phyloP scores from a whole-genome alignment of 2,329 filamentous ascomycete species.

The Ascochyta fabae region DNA sequence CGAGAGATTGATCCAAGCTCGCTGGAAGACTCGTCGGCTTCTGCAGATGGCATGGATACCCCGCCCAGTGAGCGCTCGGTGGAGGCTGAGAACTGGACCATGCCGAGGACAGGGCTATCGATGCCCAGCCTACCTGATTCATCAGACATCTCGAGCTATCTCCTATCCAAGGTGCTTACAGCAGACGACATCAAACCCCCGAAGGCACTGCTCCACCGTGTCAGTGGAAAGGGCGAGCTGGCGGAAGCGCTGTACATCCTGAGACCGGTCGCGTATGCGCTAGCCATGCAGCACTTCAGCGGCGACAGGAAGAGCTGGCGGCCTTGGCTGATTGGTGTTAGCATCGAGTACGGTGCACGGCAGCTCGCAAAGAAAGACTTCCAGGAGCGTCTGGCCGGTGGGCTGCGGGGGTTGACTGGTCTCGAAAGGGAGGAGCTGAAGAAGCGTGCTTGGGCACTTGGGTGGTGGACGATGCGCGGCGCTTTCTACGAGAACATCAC shows the following conservation, averaged over 20 bases:
- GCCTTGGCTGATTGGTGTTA: constrained; percentile 87
- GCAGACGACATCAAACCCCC: constrained; percentile 97
- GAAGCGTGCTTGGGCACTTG: constrained; percentile 86
- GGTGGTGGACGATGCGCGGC: constrained; percentile 97
- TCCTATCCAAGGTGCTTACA: constrained; percentile 87
- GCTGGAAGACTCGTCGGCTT: constrained; percentile 58
- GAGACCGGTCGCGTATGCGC: constrained; percentile 83
- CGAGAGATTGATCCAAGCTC: constrained; percentile 76
- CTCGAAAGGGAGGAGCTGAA: constrained; percentile 89
- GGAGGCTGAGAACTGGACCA: constrained; percentile 70
- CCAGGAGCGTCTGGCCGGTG: constrained; percentile 68
- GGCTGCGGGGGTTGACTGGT: constrained; percentile 77
- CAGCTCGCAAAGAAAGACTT: constrained; percentile 77
- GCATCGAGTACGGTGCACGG: constrained; percentile 85
- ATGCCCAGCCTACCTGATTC: constrained; percentile 83
- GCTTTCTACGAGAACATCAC: constrained; percentile 95
- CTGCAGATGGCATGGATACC: constrained; percentile 56
- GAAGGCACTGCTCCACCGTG: constrained; percentile 80
- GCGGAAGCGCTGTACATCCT: constrained; percentile 94
- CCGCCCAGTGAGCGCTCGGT: constrained; percentile 50
- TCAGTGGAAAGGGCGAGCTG: constrained; percentile 74
- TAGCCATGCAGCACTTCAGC: constrained; percentile 77
- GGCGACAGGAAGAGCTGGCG: constrained; percentile 82
- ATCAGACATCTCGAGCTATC: constrained; percentile 83
- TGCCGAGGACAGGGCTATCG: constrained; percentile 91